These are phyloP conservation scores for Cephalotrichum gorgonifer DNA, from an alignment of 2,329 filamentous ascomycete species.

Conservation along the genomic window DNA sequence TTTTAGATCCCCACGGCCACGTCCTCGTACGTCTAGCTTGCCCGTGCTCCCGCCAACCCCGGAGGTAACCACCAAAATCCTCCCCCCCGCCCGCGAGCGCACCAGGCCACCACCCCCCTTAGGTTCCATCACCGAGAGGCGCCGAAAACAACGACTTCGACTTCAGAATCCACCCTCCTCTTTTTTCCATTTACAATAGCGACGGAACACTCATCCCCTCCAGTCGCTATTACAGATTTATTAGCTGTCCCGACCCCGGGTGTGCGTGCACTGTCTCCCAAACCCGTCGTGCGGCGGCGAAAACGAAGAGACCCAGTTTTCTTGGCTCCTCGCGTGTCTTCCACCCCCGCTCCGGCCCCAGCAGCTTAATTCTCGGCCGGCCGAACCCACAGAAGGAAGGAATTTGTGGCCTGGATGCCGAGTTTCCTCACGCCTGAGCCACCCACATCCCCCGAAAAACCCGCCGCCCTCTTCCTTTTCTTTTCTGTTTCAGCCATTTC, in stretches of 20 bases:
- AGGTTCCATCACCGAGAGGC: neutral
- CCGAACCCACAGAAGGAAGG: conserved; percentile 3
- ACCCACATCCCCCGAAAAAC: conserved; percentile 5
- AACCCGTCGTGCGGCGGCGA: too few species aligned
- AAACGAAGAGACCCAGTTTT: neutral
- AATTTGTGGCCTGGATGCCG: conserved; percentile 4
- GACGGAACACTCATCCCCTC: neutral
- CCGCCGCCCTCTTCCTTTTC: conserved; percentile 1
- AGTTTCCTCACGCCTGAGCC: conserved; percentile 1
- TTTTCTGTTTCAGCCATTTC: conserved; percentile 4
- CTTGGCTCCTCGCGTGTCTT: neutral
- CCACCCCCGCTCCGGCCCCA: conserved; percentile 3
- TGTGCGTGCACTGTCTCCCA: too few species aligned
- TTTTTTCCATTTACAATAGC: neutral
- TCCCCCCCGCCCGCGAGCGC: neutral
- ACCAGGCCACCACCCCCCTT: neutral
- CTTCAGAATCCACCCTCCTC: neutral
- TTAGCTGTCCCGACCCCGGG: too few species aligned
- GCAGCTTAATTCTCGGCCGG: conserved; percentile 2
- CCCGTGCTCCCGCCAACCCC: too few species aligned
- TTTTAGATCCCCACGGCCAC: too few species aligned
- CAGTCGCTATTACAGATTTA: too few species aligned
- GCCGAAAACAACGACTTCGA: neutral
- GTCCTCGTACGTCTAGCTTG: too few species aligned
- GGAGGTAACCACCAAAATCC: too few species aligned